These are phyloP conservation scores for Hypoxylon sp. DNA, from an alignment of 2,329 filamentous ascomycete genomes.

Conservation along the genomic window DNA sequence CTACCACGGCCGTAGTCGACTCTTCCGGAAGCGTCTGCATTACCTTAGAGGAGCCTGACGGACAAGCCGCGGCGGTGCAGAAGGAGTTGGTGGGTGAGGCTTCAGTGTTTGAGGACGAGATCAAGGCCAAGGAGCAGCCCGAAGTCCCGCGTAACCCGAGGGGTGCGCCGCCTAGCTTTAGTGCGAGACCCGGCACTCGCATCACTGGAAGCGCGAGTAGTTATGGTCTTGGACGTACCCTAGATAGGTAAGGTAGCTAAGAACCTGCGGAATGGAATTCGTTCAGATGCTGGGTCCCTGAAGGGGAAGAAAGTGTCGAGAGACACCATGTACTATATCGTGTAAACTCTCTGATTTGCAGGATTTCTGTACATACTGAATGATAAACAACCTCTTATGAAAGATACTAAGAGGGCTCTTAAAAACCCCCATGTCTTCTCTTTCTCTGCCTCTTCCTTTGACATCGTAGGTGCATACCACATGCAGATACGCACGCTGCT, in stretches of 20 bases:
- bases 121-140: constrained; percentile 17
- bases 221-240: constrained; percentile 54
- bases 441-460: background rate
- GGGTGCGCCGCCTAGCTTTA: background rate
- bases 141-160: constrained; percentile 20
- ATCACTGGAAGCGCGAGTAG: constrained; percentile 54
- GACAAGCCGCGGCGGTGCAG: constrained; percentile 59
- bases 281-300: background rate
- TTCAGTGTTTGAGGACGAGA: constrained; percentile 52
- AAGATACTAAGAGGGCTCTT: background rate
- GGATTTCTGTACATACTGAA: constrained; percentile 36
- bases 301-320: background rate
- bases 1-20: constrained; percentile 63
- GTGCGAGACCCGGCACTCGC: constrained; percentile 4
- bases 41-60: constrained; percentile 56
- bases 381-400: constrained; percentile 10
- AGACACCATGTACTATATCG: constrained; percentile 27
- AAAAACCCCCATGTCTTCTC: background rate
- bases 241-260: background rate
- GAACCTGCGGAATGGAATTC: background rate
- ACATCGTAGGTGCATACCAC: background rate
- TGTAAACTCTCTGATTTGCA: constrained; percentile 26
- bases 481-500: background rate
- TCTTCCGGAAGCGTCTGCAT: constrained; percentile 65
- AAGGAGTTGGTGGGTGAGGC: constrained; percentile 60